phyloP scores from a whole-genome alignment of 2,329 filamentous ascomycete genomes.

The Apiospora marii region DNA sequence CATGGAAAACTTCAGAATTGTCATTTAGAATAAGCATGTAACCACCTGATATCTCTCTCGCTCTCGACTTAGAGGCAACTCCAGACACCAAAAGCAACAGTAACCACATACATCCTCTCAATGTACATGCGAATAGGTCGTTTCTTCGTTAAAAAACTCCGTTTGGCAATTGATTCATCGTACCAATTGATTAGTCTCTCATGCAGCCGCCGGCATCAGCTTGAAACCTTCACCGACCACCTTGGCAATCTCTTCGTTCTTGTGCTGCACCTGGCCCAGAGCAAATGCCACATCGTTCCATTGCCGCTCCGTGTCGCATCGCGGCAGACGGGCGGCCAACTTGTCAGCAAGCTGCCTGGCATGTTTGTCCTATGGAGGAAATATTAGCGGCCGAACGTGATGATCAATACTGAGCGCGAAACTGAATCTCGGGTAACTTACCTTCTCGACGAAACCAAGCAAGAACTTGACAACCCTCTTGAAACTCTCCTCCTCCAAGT shows the following conservation, averaged over 20 bases:
- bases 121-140: conserved; percentile 11
- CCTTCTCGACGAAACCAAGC: conserved; percentile 97
- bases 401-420: background rate
- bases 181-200: background rate
- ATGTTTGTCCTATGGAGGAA: conserved; percentile 80
- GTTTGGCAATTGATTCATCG: background rate
- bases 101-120: background rate
- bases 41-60: conserved; percentile 16
- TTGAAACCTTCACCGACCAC: conserved; percentile 78
- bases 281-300: conserved; percentile 98
- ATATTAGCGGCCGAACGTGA: background rate
- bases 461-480: conserved; percentile 90
- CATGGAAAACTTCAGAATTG: background rate
- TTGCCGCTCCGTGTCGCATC: conserved; percentile 91
- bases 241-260: conserved; percentile 89
- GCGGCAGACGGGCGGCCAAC: conserved; percentile 81
- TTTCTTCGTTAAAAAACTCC: conserved; percentile 5
- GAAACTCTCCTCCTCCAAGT: conserved; percentile 86
- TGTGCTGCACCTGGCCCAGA: conserved; percentile 86
- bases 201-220: conserved; percentile 70
- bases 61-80: background rate
- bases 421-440: conserved; percentile 50
- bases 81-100: conserved; percentile 2
- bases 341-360: conserved; percentile 94
- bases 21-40: conserved; percentile 13